Conservation (phyloP, 345 rosid species). For the Jatropha curcas region DNA sequence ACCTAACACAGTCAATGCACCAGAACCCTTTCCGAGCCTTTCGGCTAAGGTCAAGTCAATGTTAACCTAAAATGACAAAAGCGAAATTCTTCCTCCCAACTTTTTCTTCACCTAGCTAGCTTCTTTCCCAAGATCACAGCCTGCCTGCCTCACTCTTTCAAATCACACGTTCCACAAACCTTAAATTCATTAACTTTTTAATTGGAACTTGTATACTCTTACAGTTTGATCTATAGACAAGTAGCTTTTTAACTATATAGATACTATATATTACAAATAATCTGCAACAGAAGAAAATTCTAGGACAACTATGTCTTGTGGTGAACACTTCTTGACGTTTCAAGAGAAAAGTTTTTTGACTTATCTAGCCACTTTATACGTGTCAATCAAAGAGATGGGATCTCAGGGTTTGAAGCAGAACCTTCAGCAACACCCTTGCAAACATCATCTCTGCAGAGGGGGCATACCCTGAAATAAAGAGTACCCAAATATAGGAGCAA, state of each 20-base stretch:
- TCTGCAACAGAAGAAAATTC: neutral
- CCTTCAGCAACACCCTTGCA: slow-evolving; percentile 22
- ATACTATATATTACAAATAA: neutral
- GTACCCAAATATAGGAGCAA: neutral
- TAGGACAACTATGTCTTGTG: neutral
- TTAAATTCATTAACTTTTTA: neutral
- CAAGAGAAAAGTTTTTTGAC: neutral
- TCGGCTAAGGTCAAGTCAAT: slow-evolving; percentile 12
- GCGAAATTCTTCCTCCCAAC: neutral
- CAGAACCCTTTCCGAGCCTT: neutral
- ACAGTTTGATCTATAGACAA: neutral
- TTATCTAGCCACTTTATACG: neutral
- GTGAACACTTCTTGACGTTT: neutral
- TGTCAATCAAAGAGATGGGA: slow-evolving; percentile 1
- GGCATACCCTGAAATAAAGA: slow-evolving; percentile 26
- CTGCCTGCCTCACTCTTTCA: too few relatives aligned
- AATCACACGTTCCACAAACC: neutral
- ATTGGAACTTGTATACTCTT: neutral
- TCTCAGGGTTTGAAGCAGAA: slow-evolving; percentile 8
- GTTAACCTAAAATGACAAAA: neutral
- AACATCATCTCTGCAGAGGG: slow-evolving; percentile 31
- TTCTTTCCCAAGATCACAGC: neutral
- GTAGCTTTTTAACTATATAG: neutral
- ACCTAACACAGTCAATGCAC: slow-evolving; percentile 6
- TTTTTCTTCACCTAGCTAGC: neutral